Base-by-base conservation (phyloP, 2,329 filamentous ascomycete genomes). In the Dendryphion nanum region DNA sequence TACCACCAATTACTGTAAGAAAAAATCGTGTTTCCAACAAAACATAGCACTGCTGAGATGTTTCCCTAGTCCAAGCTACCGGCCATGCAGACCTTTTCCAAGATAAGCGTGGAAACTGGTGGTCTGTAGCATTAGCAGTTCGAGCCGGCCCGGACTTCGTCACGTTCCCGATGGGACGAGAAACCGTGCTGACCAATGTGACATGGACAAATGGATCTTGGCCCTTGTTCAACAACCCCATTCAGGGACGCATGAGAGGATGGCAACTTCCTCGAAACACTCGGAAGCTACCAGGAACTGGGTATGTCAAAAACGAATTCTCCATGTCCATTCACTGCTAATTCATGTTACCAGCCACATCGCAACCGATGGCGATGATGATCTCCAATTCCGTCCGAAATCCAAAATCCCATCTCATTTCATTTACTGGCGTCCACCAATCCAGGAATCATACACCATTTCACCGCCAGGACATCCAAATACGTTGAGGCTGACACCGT, bases 371-470 rank as follows among this genome's bases (percentile, higher is more conserved):
- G 63, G 66, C 2, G 76, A 53, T 21, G 33, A 77, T 45, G 41
- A 54, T 16, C 44, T 74, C 15, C 64, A 71, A 29, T 79, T 80
- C 47, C 40, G 51, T 1, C 67, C 72, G 0, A 68, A 67, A 0
- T 69, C 68, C 0, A 41, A 46, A 1, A 53, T 81, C 0, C 76
- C 77, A 0, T 57, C 63, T 0, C 72, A 81, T 45, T 75, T 81
- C 42, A 65, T 75, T 1, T 63, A 77, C 58, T 81, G 76, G 75
- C 67, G 79, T 6, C 72, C 68, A 16, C 77, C 76, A 1, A 58
- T 64, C 20, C 42, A 55, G 1, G 53, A 64, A 5, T 65, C 68
- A n/a, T 81, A 76, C 50, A 53, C 53, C 0, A 48, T 81, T 3
- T 78, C 77, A 0, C 68, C 75, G 0, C 39, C 51, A 0, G 69